Evolutionary conservation across 495 filamentous ascomycete genomes (phyloP), one percentile per base, ranked within the genome.

Genomic region (Neurospora tetrasperma): DNA sequence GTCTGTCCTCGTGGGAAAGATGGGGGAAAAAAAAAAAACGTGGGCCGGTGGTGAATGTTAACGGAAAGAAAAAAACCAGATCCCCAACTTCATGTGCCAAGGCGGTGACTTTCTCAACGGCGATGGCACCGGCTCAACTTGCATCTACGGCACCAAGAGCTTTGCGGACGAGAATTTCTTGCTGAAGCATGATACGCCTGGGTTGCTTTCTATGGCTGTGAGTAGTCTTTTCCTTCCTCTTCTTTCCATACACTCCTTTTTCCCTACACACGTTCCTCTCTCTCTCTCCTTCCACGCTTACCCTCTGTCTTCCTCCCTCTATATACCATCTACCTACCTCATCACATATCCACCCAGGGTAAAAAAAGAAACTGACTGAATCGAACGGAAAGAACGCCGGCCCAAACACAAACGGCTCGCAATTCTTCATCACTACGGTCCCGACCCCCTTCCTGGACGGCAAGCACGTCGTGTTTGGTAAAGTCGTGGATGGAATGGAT

Each of bases 41-140:
- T 39, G 39, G 39, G 39, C 7, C 9, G 39, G 7, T 20, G 44
- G 9, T 41, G 9, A 41, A 41, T 0, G 23, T 42, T 39, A 72
- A 74, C 69, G 39, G 54, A 31, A 5, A 35, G 39, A 62, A 38
- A 2, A 31, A 31, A 2, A n/a, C n/a, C 8, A 97, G 93, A 97
- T 98, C 84, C 93, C 92, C 83, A 91, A 94, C 75, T 98, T 98
- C 82, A 98, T 99, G 94, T 86, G 83, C 75, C 96, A 98, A 84
- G 96, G 96, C 42, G 96, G 96, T 70, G 96, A 99, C 82, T 98
- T 99, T 83, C 81, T 98, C 72, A 92, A 97, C 79, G 94, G 95
- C 48, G 91, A 98, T 80, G 96, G 96, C 14, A 97, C 91, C 3
- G 96, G 96, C 4, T 92, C 89, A 44, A 89, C 90, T n/a, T 91